A percentile compares a stretch with the other conserved stretches of the same genome.
Evolutionary conservation across 2,329 filamentous ascomycete genomes (phyloP).

Genomic region (Aspergillus novoparasiticus): DNA sequence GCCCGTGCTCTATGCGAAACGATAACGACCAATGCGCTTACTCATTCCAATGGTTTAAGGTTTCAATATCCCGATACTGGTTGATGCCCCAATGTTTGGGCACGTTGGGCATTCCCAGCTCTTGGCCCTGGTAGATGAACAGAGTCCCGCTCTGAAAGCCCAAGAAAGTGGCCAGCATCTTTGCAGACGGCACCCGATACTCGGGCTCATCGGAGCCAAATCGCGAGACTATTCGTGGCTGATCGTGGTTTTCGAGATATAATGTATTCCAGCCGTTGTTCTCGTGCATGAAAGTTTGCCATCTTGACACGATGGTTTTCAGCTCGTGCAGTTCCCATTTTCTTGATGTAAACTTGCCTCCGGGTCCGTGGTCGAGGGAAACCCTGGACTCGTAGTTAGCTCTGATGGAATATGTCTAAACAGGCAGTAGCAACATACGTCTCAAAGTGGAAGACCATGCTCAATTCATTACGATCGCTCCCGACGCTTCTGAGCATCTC

Average conservation of each 20-base stretch:
- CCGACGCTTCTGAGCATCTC: conserved; percentile 57
- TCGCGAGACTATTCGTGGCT: conserved; percentile 59
- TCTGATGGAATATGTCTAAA: no score
- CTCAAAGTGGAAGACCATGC: conserved; percentile 74
- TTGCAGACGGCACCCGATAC: conserved; percentile 45
- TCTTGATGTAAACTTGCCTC: background rate
- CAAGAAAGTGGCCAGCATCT: conserved; percentile 62
- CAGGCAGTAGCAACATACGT: conserved; percentile 17
- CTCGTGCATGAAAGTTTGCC: conserved; percentile 61
- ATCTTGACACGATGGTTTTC: conserved; percentile 56
- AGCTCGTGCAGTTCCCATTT: conserved; percentile 53
- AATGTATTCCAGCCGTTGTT: conserved; percentile 65
- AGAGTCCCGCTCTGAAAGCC: conserved; percentile 61
- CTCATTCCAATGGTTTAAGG: conserved; percentile 57
- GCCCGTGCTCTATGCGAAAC: background rate
- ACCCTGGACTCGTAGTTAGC: background rate
- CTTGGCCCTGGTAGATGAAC: conserved; percentile 69
- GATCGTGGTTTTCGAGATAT: conserved; percentile 68
- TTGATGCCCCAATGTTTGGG: conserved; percentile 43
- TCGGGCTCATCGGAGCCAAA: conserved; percentile 54
- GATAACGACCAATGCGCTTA: conserved; percentile 16
- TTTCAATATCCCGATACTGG: conserved; percentile 58
- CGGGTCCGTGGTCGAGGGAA: background rate
- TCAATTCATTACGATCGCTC: conserved; percentile 60
- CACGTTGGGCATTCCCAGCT: conserved; percentile 67